Conservation (phyloP, 1,284 basidiomycete species). For the Cutaneotrichosporon spelunceum region DNA sequence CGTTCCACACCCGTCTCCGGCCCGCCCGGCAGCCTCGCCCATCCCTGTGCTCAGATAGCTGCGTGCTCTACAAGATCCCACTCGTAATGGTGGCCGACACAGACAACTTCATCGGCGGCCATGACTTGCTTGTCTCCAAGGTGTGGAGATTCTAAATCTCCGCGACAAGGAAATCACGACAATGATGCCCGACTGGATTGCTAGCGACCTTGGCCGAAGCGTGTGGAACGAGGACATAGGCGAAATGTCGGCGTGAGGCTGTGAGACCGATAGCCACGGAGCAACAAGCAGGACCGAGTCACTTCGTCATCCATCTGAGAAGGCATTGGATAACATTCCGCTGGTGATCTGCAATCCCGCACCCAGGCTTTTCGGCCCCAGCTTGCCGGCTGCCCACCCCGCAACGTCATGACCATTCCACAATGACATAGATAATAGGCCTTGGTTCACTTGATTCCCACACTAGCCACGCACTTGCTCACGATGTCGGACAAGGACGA, state of each 20-base stretch:
- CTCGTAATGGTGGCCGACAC: slow-evolving; percentile 39
- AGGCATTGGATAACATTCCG: slow-evolving; percentile 3
- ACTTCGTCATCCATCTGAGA: background rate
- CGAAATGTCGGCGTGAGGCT: slow-evolving; percentile 18
- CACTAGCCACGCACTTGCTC: background rate
- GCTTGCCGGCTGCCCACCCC: background rate
- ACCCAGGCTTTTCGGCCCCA: background rate
- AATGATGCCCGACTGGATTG: slow-evolving; percentile 41
- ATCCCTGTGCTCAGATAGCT: slow-evolving; percentile 31
- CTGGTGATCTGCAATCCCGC: background rate
- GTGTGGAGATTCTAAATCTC: slow-evolving; percentile 35
- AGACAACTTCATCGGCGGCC: slow-evolving; percentile 36
- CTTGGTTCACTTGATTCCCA: background rate
- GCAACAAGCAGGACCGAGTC: background rate
- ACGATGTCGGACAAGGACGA: background rate
- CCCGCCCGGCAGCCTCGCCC: background rate
- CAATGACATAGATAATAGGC: background rate
- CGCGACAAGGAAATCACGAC: slow-evolving; percentile 25
- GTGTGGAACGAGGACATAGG: slow-evolving; percentile 45
- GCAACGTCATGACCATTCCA: background rate
- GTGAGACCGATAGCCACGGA: background rate
- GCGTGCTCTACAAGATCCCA: slow-evolving; percentile 33
- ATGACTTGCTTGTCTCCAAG: slow-evolving; percentile 23
- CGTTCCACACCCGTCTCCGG: background rate
- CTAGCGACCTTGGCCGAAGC: slow-evolving; percentile 22